Evolutionary conservation across 176 grass and related monocot species (phyloP).

Genomic region (Carex myosuroides): DNA sequence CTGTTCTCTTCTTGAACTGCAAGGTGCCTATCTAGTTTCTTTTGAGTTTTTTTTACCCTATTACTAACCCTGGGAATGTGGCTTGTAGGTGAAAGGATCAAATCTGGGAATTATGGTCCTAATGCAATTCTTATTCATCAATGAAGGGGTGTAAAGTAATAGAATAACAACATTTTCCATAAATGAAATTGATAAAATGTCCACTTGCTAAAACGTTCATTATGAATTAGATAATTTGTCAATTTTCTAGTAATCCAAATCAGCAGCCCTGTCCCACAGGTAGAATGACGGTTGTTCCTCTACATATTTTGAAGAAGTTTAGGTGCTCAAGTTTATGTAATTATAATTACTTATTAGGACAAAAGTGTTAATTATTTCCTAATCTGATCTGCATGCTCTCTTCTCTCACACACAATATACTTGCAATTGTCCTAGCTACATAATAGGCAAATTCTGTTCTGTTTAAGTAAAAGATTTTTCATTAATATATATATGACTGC

Average conservation of each 20-base stretch:
- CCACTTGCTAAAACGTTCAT: neutral
- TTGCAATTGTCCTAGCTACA: neutral
- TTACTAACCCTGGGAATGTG: neutral
- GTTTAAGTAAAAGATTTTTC: neutral
- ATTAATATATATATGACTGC: neutral
- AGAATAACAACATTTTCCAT: neutral
- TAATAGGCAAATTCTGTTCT: neutral
- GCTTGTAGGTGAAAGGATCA: neutral
- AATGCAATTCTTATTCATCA: neutral
- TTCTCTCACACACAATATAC: neutral
- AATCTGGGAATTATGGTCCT: neutral
- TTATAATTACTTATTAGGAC: neutral
- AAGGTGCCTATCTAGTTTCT: neutral
- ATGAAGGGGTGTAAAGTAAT: neutral
- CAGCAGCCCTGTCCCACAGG: neutral
- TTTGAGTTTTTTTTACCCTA: neutral
- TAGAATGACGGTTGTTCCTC: neutral
- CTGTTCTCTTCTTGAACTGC: neutral
- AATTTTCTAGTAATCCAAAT: neutral
- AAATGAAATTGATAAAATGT: neutral
- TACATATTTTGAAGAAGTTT: conserved; percentile 1
- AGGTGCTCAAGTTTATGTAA: neutral
- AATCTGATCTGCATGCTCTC: neutral
- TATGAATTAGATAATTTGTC: neutral
- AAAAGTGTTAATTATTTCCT: neutral